Base-by-base conservation (phyloP, 768 basidiomycete species). In the Pleurotus pulmonarius region DNA sequence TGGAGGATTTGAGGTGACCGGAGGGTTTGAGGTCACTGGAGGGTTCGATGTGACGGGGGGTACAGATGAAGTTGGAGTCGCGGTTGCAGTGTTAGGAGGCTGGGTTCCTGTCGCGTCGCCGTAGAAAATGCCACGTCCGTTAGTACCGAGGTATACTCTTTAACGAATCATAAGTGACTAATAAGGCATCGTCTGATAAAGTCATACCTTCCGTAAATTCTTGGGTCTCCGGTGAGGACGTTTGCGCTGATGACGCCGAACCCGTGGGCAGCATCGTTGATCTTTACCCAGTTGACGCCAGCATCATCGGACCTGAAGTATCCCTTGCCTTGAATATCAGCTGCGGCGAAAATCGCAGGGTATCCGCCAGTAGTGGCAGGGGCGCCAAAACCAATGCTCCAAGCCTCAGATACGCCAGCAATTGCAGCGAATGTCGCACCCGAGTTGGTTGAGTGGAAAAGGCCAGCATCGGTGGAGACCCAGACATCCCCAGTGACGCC, bases 141-240 rank as follows among this genome's bases (percentile, higher is more conserved):
- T 83, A 3, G 82, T 85, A 6, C 82, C 82, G 39, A 83, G 74
- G 58, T 85, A 85, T 0, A 83, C 81, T 4, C 83, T 83, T 55
- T n/a, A 41, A 26, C 34, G 43, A 22, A 15, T n/a, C 7, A 18
- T 18, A 26, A 20, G 22, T 24, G 16, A 47, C 46, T 20, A 8
- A 0, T 20, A 47, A 22, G 22, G 24, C 18, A 1, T 46, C 13
- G 20, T 20, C 16, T 41, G 9, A 34, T 16, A 34, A 53, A 40
- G 39, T 62, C 73, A 60, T 48, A 83, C 82, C 83, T 75, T 51
- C 82, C 81, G 60, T 83, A 82, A 25, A 75, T 71, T 56, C 81
- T 73, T 4, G 76, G 75, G 60, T 85, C 83, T 13, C 75, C 84
- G 12, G 80, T 71, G 13, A 86, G 57, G 37, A 71, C 65, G 61